phyloP scores from a whole-genome alignment of 495 filamentous ascomycete species.

The Geoglossum glabrum region DNA sequence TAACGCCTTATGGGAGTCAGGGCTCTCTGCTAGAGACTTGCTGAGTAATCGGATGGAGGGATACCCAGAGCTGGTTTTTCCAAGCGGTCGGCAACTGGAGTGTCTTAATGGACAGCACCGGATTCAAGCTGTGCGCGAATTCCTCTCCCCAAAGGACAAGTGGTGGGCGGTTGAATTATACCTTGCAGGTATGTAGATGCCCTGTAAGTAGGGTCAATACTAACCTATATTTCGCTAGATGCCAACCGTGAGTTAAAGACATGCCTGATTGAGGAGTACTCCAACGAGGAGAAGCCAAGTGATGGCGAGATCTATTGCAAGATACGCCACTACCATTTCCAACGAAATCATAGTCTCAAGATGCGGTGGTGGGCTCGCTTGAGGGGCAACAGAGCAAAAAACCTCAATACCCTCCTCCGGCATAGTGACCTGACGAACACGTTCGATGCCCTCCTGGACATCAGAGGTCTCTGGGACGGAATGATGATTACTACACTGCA shows the following conservation, averaged over 20 bases:
- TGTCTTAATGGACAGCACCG: constrained; percentile 21
- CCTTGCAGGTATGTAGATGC: constrained; percentile 13
- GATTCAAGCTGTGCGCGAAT: constrained; percentile 14
- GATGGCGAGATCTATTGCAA: constrained; percentile 24
- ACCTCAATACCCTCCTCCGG: neutral
- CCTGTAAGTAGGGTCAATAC: neutral
- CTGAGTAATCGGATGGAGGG: neutral
- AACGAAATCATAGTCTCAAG: neutral
- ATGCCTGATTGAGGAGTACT: constrained; percentile 18
- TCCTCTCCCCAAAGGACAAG: constrained; percentile 12
- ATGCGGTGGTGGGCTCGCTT: constrained; percentile 2
- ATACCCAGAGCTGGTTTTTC: constrained; percentile 8
- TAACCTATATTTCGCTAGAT: constrained; percentile 7
- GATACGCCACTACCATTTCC: constrained; percentile 18
- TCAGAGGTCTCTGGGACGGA: neutral
- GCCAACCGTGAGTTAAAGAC: constrained; percentile 12
- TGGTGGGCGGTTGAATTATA: constrained; percentile 24
- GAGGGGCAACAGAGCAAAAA: neutral
- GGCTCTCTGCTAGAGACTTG: neutral
- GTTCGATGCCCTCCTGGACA: constrained; percentile 1
- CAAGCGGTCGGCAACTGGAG: constrained; percentile 8
- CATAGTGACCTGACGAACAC: neutral
- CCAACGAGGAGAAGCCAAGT: constrained; percentile 16
- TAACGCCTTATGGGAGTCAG: neutral
- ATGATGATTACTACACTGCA: neutral